A percentile compares a stretch with the other conserved stretches of the same genome.
Evolutionary conservation across 2,329 filamentous ascomycete species (phyloP).

Genomic region (Hymenoscyphus scutula): DNA sequence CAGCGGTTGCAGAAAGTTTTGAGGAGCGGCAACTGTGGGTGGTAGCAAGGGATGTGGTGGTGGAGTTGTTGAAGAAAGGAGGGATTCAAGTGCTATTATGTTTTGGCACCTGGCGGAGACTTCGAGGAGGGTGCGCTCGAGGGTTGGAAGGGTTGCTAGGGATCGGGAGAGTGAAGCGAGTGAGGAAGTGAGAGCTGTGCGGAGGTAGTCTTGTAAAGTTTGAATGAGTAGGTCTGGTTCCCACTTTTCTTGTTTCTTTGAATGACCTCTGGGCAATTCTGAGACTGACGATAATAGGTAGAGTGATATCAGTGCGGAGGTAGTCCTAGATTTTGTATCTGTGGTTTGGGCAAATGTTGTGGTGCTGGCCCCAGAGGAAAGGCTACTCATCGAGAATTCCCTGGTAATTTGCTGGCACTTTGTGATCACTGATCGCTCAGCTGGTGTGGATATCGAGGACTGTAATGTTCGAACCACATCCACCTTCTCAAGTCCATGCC

Average conservation of each 20-base stretch:
- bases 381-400: constrained; percentile 73
- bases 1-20: constrained; percentile 67
- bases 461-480: constrained; percentile 70
- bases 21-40: constrained; percentile 27
- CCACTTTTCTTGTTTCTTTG: constrained; percentile 48
- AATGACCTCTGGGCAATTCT: constrained; percentile 41
- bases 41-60: constrained; percentile 66
- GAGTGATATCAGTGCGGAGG: constrained; percentile 71
- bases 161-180: constrained; percentile 72
- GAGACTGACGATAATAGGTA: constrained; percentile 76
- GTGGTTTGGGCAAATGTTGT: constrained; percentile 65
- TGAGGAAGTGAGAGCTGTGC: constrained; percentile 75
- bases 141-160: constrained; percentile 73
- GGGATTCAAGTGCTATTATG: constrained; percentile 78
- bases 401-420: constrained; percentile 75
- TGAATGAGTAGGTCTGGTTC: constrained; percentile 70
- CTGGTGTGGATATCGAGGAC: constrained; percentile 65
- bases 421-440: constrained; percentile 71
- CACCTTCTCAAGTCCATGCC: constrained; percentile 71
- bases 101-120: constrained; percentile 85
- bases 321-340: constrained; percentile 70
- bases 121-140: constrained; percentile 80
- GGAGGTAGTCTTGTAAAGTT: constrained; percentile 77
- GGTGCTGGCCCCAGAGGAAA: constrained; percentile 45
- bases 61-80: constrained; percentile 67